Conservation (phyloP, 768 basidiomycete species). For the Mycena amicta region DNA sequence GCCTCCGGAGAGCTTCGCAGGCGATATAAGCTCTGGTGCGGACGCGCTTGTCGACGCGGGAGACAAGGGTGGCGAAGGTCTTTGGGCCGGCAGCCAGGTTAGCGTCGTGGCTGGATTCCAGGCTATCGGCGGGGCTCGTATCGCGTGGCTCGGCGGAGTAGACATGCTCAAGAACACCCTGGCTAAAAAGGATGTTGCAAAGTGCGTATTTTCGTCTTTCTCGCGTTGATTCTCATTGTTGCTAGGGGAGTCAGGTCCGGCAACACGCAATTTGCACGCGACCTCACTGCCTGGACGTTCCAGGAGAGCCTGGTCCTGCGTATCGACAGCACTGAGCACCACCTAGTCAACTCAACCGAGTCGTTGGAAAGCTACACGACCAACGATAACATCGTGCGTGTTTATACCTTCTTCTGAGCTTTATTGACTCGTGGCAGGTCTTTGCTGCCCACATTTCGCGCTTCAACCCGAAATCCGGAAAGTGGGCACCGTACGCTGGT, state of each 20-base stretch:
- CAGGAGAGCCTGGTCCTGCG: slow-evolving; percentile 82
- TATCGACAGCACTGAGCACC: slow-evolving; percentile 75
- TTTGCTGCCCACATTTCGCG: slow-evolving; percentile 75
- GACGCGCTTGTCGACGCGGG: slow-evolving; percentile 70
- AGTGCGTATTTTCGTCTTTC: slow-evolving; percentile 33
- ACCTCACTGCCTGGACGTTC: slow-evolving; percentile 89
- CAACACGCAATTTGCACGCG: slow-evolving; percentile 73
- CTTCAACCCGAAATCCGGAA: slow-evolving; percentile 54
- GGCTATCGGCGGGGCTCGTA: slow-evolving; percentile 71
- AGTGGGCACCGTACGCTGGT: slow-evolving; percentile 75
- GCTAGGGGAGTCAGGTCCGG: slow-evolving; percentile 64
- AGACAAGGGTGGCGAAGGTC: slow-evolving; percentile 75
- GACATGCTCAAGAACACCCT: slow-evolving; percentile 80
- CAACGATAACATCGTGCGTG: slow-evolving; percentile 81
- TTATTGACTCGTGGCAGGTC: slow-evolving; percentile 46
- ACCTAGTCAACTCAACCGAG: slow-evolving; percentile 61
- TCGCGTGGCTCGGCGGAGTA: slow-evolving; percentile 80
- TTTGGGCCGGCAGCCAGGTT: slow-evolving; percentile 81
- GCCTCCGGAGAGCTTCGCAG: slow-evolving; percentile 73
- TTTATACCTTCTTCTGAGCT: not conserved
- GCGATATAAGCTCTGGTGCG: slow-evolving; percentile 64
- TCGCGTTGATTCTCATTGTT: not conserved
- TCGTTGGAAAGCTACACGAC: slow-evolving; percentile 79
- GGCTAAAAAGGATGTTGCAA: slow-evolving; percentile 60
- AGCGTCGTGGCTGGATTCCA: slow-evolving; percentile 90